phyloP scores from a whole-genome alignment of 1,284 basidiomycete species.

The Moniliophthora roreri region DNA sequence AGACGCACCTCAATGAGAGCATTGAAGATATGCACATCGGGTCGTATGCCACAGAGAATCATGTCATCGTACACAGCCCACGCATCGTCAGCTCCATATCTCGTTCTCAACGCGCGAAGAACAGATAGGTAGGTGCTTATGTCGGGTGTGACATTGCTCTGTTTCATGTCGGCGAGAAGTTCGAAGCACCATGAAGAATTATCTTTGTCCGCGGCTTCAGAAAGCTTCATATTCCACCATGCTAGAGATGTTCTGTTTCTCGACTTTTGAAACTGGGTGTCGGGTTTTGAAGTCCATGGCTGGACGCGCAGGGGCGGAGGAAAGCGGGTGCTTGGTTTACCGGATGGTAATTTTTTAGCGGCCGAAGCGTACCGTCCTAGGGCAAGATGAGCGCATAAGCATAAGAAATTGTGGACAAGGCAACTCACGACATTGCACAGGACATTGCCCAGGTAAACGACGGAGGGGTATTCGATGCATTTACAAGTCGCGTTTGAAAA shows the following conservation, averaged over 20 bases:
- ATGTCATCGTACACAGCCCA: conserved; percentile 78
- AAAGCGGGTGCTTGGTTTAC: background rate
- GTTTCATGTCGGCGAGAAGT: conserved; percentile 57
- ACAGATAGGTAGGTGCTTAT: conserved; percentile 55
- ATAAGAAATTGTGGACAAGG: too few relatives aligned
- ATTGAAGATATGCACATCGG: conserved; percentile 61
- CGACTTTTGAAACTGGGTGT: conserved; percentile 27
- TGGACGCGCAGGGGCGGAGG: conserved; percentile 18
- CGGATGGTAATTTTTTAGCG: background rate
- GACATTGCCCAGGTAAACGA: too few relatives aligned
- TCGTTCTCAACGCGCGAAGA: conserved; percentile 44
- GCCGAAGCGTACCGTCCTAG: background rate
- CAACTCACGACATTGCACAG: too few relatives aligned
- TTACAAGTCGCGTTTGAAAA: too few relatives aligned
- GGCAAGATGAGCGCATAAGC: background rate
- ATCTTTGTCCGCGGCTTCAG: conserved; percentile 31
- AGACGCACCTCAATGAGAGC: conserved; percentile 58
- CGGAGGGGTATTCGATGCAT: too few relatives aligned
- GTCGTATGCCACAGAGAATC: conserved; percentile 52
- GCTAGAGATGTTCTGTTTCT: conserved; percentile 26
- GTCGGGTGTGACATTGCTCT: conserved; percentile 46
- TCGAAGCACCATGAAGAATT: conserved; percentile 30
- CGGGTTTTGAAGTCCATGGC: conserved; percentile 28
- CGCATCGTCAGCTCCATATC: conserved; percentile 47
- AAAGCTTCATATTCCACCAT: conserved; percentile 38